A percentile compares a stretch with the other conserved stretches of the same genome.
Conservation (phyloP, 306 rosid species). For the Trifolium fragiferum region DNA sequence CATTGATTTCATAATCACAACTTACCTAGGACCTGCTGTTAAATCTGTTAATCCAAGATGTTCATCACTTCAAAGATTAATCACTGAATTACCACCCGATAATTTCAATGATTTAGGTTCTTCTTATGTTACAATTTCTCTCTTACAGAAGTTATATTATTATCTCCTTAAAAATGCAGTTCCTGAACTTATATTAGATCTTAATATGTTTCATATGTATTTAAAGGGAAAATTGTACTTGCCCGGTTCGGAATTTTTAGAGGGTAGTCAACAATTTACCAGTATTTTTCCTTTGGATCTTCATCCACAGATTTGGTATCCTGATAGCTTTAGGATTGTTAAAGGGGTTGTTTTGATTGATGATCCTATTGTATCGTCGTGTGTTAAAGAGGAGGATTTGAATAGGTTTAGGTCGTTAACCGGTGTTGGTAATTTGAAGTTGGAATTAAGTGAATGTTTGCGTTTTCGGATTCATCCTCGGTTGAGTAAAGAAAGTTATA, state of each 20-base stretch:
- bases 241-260: slow-evolving; percentile 34
- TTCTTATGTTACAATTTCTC: slow-evolving; percentile 61
- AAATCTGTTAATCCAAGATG: slow-evolving; percentile 49
- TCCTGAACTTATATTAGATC: slow-evolving; percentile 45
- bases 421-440: slow-evolving; percentile 46
- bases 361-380: slow-evolving; percentile 48
- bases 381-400: slow-evolving; percentile 51
- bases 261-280: slow-evolving; percentile 58
- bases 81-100: slow-evolving; percentile 47
- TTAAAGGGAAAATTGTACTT: slow-evolving; percentile 54
- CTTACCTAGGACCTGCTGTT: slow-evolving; percentile 76
- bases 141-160: slow-evolving; percentile 67
- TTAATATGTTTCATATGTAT: slow-evolving; percentile 56
- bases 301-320: slow-evolving; percentile 75
- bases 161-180: slow-evolving; percentile 53
- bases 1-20: slow-evolving; percentile 58
- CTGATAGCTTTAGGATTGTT: slow-evolving; percentile 64
- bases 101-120: slow-evolving; percentile 56
- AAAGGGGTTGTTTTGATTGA: slow-evolving; percentile 62
- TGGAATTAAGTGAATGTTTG: slow-evolving; percentile 49
- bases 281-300: slow-evolving; percentile 63
- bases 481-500: too few relatives aligned
- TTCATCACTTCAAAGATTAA: slow-evolving; percentile 53
- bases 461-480: too few relatives aligned
- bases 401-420: slow-evolving; percentile 60